These are phyloP conservation scores for Plasmodium vivax DNA, from an alignment of 169 alveolate genomes.

Conservation along the genomic window DNA sequence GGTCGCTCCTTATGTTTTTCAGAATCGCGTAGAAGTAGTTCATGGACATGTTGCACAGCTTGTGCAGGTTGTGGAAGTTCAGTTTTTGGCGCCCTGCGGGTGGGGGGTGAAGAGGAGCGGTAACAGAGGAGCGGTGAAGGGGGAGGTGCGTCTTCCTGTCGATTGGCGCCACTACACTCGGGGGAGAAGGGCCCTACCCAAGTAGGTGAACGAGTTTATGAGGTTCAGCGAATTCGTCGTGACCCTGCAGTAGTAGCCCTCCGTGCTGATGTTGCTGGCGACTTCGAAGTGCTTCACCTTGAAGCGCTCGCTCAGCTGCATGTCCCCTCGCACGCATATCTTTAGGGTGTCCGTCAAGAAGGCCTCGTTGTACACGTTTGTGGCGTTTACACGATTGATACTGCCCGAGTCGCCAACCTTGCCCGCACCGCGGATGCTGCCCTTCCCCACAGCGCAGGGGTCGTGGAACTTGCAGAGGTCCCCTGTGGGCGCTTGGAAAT, in stretches of 20 bases:
- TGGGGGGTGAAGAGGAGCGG: neutral
- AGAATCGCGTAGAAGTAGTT: slow-evolving; percentile 42
- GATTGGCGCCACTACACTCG: neutral
- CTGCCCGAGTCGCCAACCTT: neutral
- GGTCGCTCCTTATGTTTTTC: slow-evolving; percentile 4
- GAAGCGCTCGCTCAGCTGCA: neutral
- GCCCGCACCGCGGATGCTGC: neutral
- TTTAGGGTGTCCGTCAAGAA: slow-evolving; percentile 53
- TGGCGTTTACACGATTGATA: neutral
- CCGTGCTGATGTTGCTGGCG: slow-evolving; percentile 18
- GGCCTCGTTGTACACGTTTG: slow-evolving; percentile 18
- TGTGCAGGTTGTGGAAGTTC: slow-evolving; percentile 40
- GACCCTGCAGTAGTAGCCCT: slow-evolving; percentile 49
- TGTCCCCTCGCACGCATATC: slow-evolving; percentile 21
- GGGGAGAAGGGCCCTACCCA: slow-evolving; percentile 7
- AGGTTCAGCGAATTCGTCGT: slow-evolving; percentile 47
- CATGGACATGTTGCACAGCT: slow-evolving; percentile 55
- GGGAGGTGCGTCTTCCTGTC: neutral
- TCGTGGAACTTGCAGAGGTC: slow-evolving; percentile 37
- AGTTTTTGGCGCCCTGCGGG: slow-evolving; percentile 16
- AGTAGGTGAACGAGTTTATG: slow-evolving; percentile 59
- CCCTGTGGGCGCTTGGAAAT: slow-evolving; percentile 55
- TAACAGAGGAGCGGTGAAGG: neutral
- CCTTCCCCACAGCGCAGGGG: neutral
- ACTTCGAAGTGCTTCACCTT: slow-evolving; percentile 43